These are phyloP conservation scores for Cladosporium sp. DNA, from an alignment of 2,329 filamentous ascomycete species.

Conservation along the genomic window DNA sequence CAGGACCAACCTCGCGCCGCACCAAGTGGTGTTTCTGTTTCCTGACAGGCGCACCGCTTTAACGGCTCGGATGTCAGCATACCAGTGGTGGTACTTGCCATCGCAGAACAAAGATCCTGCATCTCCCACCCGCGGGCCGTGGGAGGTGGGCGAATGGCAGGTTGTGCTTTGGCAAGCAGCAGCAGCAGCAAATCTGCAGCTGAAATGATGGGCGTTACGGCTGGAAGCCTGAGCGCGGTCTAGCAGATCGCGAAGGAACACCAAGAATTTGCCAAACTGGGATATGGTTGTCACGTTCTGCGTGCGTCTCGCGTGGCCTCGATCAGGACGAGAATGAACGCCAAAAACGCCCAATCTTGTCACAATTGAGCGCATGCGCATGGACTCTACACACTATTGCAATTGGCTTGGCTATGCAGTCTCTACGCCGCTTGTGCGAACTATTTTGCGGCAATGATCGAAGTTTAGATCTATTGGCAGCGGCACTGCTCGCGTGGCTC, in stretches of 20 bases:
- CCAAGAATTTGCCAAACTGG: not conserved
- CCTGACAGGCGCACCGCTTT: not conserved
- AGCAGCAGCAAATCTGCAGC: not conserved
- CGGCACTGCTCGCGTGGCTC: conserved; percentile 7
- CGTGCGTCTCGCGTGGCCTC: not conserved
- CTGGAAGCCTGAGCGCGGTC: conserved; percentile 1
- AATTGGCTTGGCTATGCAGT: not conserved
- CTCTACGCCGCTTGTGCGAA: not conserved
- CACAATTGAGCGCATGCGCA: not conserved
- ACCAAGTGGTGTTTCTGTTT: not conserved
- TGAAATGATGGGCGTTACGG: not conserved
- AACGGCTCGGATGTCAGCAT: not conserved
- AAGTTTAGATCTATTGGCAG: conserved; percentile 3
- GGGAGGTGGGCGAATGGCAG: not conserved
- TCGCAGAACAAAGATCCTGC: conserved; percentile 6
- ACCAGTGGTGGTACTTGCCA: not conserved
- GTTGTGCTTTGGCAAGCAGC: not conserved
- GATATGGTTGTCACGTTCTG: not conserved
- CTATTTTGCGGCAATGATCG: not conserved
- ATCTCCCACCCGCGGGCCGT: not conserved
- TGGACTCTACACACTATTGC: not conserved
- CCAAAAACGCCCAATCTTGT: not conserved
- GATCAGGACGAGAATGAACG: not conserved
- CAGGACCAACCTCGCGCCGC: not conserved
- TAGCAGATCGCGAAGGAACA: not conserved